Conservation (phyloP, 345 rosid genomes). For the Eucalyptus caleyi region DNA sequence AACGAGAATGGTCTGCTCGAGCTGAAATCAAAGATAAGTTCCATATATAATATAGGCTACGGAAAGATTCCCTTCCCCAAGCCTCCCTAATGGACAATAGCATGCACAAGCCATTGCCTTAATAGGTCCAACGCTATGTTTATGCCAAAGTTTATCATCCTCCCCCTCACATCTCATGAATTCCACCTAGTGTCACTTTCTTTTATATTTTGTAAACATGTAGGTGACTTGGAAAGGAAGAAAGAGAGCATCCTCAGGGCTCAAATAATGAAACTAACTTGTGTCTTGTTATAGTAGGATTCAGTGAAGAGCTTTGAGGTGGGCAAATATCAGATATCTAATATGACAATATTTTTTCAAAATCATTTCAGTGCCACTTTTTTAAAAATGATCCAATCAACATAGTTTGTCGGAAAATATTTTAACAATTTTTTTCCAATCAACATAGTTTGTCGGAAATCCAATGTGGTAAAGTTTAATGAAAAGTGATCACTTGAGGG, state of each 20-base stretch:
- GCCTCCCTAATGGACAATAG: not conserved
- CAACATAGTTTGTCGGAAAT: no score
- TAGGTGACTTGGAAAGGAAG: not conserved
- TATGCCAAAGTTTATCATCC: not conserved
- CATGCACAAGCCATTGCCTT: not conserved
- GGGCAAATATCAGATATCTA: not conserved
- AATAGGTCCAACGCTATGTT: not conserved
- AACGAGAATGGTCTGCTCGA: not conserved
- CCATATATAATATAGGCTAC: not conserved
- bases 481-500: not conserved
- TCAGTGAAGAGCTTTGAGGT: not conserved
- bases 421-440: no score
- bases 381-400: no score
- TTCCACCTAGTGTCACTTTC: not conserved
- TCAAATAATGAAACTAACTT: not conserved
- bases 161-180: not conserved
- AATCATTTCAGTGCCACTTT: no score
- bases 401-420: no score
- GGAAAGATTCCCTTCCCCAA: not conserved
- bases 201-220: not conserved
- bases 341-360: fast-evolving
- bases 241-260: not conserved
- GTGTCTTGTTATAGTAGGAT: not conserved
- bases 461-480: not conserved
- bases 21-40: not conserved